A percentile compares a stretch with the other conserved stretches of the same genome.
These are phyloP conservation scores for Schizosaccharomyces cryophilus DNA, from an alignment of 805 yeast genomes.

Conservation along the genomic window DNA sequence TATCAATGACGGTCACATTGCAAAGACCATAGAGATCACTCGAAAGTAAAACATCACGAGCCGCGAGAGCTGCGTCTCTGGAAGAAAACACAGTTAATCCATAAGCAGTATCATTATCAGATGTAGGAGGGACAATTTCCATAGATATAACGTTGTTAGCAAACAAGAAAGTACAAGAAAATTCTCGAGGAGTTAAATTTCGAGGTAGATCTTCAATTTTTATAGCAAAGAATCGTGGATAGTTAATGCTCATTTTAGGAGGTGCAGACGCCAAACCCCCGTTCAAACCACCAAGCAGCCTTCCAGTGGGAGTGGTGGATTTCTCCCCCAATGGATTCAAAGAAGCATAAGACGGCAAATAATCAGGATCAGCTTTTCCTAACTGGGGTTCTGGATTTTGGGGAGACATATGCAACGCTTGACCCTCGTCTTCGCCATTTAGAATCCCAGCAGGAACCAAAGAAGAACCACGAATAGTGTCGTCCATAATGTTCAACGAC, in stretches of 20 bases:
- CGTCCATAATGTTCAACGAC: not conserved
- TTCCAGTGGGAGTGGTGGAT: not conserved
- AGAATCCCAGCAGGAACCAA: not conserved
- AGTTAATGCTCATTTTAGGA: not conserved
- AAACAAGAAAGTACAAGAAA: not conserved
- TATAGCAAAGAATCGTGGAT: not conserved
- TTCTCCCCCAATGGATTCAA: not conserved
- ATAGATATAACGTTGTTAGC: not conserved
- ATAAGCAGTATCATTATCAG: not conserved
- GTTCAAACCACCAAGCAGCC: not conserved
- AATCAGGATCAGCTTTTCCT: not conserved
- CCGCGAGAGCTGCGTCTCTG: not conserved
- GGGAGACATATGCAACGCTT: not conserved
- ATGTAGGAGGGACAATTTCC: not conserved
- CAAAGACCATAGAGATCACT: not conserved
- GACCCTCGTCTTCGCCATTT: not conserved
- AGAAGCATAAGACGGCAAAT: not conserved
- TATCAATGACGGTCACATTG: not conserved
- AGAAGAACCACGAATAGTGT: not conserved
- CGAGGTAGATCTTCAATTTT: not conserved
- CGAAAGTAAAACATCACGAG: not conserved
- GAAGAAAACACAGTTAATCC: not conserved
- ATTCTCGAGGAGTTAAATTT: not conserved
- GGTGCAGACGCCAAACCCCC: not conserved
- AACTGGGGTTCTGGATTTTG: not conserved